Percentiles rank a stretch among this genome's conserved stretches.
Conservation (phyloP, 345 rosid species). For the Corchorus olitorius region DNA sequence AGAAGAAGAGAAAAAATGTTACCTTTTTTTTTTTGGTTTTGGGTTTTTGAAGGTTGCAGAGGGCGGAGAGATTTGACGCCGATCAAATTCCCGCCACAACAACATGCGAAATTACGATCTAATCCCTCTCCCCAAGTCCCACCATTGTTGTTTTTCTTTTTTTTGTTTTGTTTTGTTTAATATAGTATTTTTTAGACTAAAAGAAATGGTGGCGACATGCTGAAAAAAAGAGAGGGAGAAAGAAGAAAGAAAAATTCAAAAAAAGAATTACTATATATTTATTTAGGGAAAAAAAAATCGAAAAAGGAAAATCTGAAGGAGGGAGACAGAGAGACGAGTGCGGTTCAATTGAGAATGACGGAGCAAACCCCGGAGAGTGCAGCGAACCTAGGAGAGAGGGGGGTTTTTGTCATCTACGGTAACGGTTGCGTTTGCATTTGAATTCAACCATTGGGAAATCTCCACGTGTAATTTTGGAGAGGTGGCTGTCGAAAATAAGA, state of each 20-base stretch:
- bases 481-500: no score
- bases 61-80: not conserved
- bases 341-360: not conserved
- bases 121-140: not conserved
- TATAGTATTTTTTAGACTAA: no score
- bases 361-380: not conserved
- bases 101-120: not conserved
- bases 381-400: no score
- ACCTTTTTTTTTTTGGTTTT: conserved; percentile 1
- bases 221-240: not conserved
- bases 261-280: not conserved
- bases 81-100: conserved; percentile 7
- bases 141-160: not conserved
- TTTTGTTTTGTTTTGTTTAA: not conserved
- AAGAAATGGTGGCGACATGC: not conserved
- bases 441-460: not conserved
- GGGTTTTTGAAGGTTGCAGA: not conserved
- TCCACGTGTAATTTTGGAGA: not conserved
- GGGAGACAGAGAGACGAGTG: not conserved
- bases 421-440: not conserved
- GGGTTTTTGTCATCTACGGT: not conserved
- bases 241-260: not conserved
- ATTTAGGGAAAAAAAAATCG: no score
- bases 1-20: not conserved
- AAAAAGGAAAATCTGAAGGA: not conserved